Evolutionary conservation across 1,139 yeast species (phyloP), one percentile per base, ranked within the genome.

Genomic region (Geotrichum candidum): DNA sequence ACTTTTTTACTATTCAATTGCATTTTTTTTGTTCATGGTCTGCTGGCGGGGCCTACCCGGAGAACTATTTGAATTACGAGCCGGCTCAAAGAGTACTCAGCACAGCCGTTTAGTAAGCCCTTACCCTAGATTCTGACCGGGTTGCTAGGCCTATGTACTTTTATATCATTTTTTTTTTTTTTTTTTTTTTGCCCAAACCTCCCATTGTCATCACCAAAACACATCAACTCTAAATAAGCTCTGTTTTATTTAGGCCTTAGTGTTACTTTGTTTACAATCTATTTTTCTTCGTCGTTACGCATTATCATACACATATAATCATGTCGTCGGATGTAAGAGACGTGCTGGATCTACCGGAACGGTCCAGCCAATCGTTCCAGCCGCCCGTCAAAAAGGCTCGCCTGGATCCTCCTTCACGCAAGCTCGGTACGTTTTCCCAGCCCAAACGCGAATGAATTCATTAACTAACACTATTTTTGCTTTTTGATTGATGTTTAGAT

Each of bases 301-400:
- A 54, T 15, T 23, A 45, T 7, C 41, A 38, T 35, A 59, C 29
- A 54, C 18, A 53, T 6, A 46, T 13, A 29, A 76, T 73, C 75
- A 77, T 81, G 71, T 79, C 84, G 1, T 80, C 84, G 0, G 96
- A 89, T 78, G 83, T 90, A 11, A 80, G 90, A 64, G 96, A 90
- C 73, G 94, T 90, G 65, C 78, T 89, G 68, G 86, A 88, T 73
- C 82, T 88, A 69, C 70, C 84, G 74, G 68, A 67, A 69, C 65
- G 70, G 70, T 72, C 70, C 60, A 72, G 59, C 60, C 72, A 66
- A 68, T 73, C 68, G 69, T 61, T 62, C 9, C 68, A 67, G 56
- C 69, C 70, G 33, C 69, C 66, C 64, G 69, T 65, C 69, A 68
- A 60, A 72, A 70, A 57, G 72, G 68, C 23, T 61, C 59, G 51